Evolutionary conservation across 2,329 filamentous ascomycete genomes (phyloP), one percentile per base, ranked within the genome.

Genomic region (Aspergillus hortae): DNA sequence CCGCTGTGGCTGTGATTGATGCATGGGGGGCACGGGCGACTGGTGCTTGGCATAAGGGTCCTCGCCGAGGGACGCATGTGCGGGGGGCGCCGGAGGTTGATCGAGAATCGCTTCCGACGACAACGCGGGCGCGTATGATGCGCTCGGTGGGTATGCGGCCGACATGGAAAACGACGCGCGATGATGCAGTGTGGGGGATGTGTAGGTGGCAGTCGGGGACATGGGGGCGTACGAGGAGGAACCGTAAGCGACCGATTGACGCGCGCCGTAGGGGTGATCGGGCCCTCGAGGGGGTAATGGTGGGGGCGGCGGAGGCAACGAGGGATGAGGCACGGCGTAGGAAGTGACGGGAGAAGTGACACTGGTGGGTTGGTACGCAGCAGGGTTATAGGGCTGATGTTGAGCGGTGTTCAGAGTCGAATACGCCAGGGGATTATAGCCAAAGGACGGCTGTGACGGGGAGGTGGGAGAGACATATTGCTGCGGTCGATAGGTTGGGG

Each of bases 361-460:
- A n/a, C 58, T 57, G 4, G 70, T 57, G 17, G 72, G 62, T 42
- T 75, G 72, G 55, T 79, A 80, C 19, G 75, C 76, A 2, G 77
- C 77, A 1, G 77, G 77, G 50, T 79, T 76, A 59, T 80, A 80
- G 10, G 75, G 72, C 50, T 76, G 75, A 57, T 75, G 71, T 10
- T 54, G 53, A 7, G 67, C 53, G 10, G 50, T 52, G 17, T 61
- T 61, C 35, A 51, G 44, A n/a, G 27, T 32, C 36, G 62, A 65
- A 62, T 80, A 92, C 35, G 79, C 76, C 66, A 87, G 81, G 1
- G 89, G 88, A 64, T 92, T 92, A 71, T 92, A 92, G 41, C 81
- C 79, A 21, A 38, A n/a, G 4, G 35, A 38, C 68, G 72, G 72
- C 48, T 75, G 74, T 44, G 76, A 73, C 51, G 76, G 74, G 21